phyloP scores from a whole-genome alignment of 352 stramenopile species.

The Globisporangium viniferum region DNA sequence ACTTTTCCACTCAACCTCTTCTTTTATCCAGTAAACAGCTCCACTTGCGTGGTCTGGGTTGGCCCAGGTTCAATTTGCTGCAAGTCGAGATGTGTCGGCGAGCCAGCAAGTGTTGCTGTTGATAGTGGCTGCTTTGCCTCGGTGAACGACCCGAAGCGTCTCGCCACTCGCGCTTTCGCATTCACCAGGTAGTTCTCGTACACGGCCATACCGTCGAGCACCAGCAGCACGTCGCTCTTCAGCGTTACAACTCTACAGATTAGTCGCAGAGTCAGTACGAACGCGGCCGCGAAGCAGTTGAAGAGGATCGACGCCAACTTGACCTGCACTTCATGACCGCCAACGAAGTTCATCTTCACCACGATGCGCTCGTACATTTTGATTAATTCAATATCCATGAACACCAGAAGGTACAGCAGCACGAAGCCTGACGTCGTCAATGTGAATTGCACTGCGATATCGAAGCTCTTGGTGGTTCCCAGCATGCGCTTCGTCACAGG shows the following conservation, averaged over 20 bases:
- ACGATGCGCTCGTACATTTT: not conserved
- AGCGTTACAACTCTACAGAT: conserved; percentile 17
- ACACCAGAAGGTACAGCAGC: not conserved
- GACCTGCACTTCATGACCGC: conserved; percentile 2
- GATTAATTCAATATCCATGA: not conserved
- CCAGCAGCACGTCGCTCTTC: conserved; percentile 19
- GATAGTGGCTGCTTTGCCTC: no score
- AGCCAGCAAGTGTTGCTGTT: no score
- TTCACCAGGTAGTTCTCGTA: conserved; percentile 24
- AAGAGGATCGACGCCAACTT: conserved; percentile 23
- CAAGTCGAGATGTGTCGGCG: no score
- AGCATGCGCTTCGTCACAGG: conserved; percentile 21
- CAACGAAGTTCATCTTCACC: not conserved
- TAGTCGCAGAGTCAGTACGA: conserved; percentile 18
- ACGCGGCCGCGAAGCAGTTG: conserved; percentile 17
- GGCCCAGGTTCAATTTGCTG: no score
- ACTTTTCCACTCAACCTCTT: no score
- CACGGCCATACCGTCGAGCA: conserved; percentile 20
- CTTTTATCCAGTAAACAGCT: no score
- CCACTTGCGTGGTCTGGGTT: no score
- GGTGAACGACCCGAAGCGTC: conserved; percentile 56
- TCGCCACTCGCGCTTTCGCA: conserved; percentile 44
- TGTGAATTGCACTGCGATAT: conserved; percentile 7
- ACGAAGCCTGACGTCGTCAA: not conserved
- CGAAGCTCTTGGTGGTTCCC: conserved; percentile 2